Evolutionary conservation across 306 rosid species (phyloP).

Genomic region (Abrus precatorius): DNA sequence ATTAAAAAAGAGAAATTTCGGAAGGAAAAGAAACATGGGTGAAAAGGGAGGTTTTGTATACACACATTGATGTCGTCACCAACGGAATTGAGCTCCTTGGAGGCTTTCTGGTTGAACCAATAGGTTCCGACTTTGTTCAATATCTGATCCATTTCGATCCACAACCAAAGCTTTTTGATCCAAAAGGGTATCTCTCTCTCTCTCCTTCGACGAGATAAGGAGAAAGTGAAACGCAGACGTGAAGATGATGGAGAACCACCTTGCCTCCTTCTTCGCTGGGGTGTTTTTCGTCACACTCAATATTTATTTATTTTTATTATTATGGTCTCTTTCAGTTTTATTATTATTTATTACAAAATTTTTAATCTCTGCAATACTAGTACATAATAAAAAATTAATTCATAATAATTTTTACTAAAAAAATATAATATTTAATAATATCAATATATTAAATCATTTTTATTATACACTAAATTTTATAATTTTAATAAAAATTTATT

Average conservation of each 20-base stretch:
- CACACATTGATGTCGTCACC: conserved; percentile 74
- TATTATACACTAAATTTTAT: too few relatives aligned
- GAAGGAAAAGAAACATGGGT: background rate
- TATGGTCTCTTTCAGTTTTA: background rate
- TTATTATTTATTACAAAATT: background rate
- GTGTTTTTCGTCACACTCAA: conserved; percentile 10
- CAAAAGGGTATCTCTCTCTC: conserved; percentile 13
- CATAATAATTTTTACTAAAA: too few relatives aligned
- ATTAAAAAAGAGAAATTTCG: conserved; percentile 1
- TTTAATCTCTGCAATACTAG: too few relatives aligned
- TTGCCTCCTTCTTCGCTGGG: conserved; percentile 41
- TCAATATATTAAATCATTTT: too few relatives aligned
- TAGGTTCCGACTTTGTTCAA: conserved; percentile 77
- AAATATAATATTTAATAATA: too few relatives aligned
- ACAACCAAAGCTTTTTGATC: conserved; percentile 27
- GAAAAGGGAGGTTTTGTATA: background rate
- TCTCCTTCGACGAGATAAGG: conserved; percentile 31
- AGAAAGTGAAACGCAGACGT: background rate
- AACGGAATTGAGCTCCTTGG: conserved; percentile 70
- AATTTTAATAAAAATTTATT: too few relatives aligned
- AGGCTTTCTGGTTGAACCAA: conserved; percentile 83
- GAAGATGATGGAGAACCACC: conserved; percentile 15
- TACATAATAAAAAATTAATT: too few relatives aligned
- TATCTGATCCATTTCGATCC: conserved; percentile 68
- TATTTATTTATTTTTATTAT: background rate